phyloP scores from a whole-genome alignment of 2,329 filamentous ascomycete genomes.

The Tolypocladium cylindrosporum region DNA sequence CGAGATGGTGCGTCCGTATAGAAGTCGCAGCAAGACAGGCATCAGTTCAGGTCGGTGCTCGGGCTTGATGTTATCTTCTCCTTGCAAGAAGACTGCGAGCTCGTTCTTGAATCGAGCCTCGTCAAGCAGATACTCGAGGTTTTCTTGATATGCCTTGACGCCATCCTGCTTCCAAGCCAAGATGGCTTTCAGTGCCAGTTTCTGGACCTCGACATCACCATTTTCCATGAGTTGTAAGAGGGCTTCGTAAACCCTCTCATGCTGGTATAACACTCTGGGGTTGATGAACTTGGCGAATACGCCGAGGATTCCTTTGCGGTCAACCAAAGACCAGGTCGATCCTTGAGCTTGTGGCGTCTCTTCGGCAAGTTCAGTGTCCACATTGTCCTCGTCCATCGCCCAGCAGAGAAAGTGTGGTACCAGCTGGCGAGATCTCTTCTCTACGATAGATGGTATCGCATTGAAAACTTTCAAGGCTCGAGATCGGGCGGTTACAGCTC shows the following conservation, averaged over 20 bases:
- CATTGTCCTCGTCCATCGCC: conserved; percentile 46
- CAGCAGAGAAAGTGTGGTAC: conserved; percentile 81
- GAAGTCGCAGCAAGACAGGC: conserved; percentile 73
- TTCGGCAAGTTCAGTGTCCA: conserved; percentile 22
- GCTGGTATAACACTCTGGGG: conserved; percentile 71
- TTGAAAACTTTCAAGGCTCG: conserved; percentile 74
- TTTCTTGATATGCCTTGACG: conserved; percentile 72
- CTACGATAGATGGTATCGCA: conserved; percentile 64
- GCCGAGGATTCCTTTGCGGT: conserved; percentile 73
- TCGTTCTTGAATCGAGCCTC: conserved; percentile 90
- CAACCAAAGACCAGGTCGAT: conserved; percentile 59
- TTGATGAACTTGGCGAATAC: conserved; percentile 83
- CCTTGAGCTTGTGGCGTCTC: conserved; percentile 21
- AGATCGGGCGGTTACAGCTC: conserved; percentile 50
- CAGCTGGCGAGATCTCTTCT: conserved; percentile 74
- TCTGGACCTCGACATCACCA: conserved; percentile 85
- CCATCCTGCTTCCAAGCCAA: conserved; percentile 79
- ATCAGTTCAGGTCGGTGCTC: conserved; percentile 67
- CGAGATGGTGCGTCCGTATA: conserved; percentile 84
- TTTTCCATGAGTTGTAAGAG: conserved; percentile 71
- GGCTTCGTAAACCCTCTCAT: conserved; percentile 64
- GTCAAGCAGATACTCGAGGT: conserved; percentile 77
- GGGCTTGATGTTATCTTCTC: conserved; percentile 60
- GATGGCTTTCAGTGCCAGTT: conserved; percentile 71
- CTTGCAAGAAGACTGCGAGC: conserved; percentile 76